Conservation (phyloP, 768 basidiomycete species). For the Suillus lakei region DNA sequence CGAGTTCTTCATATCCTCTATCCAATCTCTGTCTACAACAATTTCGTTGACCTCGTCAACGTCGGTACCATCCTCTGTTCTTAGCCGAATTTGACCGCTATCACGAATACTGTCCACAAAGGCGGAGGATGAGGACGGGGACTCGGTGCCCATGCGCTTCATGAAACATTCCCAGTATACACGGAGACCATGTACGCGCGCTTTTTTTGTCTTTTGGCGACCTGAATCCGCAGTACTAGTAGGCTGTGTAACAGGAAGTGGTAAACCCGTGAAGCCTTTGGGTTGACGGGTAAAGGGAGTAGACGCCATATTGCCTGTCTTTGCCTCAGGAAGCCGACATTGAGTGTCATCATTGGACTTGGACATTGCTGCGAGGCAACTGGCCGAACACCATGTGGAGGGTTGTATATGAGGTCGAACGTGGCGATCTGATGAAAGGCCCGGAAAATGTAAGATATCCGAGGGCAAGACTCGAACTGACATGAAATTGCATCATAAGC, state of each 20-base stretch:
- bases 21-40: conserved; percentile 76
- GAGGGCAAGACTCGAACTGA: not conserved
- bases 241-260: conserved; percentile 47
- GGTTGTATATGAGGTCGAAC: not conserved
- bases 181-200: conserved; percentile 43
- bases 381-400: not conserved
- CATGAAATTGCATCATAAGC: not conserved
- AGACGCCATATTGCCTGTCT: not conserved
- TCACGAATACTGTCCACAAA: conserved; percentile 53
- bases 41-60: conserved; percentile 66
- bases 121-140: conserved; percentile 59
- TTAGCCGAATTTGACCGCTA: conserved; percentile 36
- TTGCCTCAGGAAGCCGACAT: not conserved
- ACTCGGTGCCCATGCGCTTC: conserved; percentile 59
- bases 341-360: not conserved
- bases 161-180: conserved; percentile 56
- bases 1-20: conserved; percentile 60
- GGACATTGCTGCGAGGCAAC: not conserved
- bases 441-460: not conserved
- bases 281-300: conserved; percentile 6
- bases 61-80: conserved; percentile 35
- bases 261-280: conserved; percentile 35
- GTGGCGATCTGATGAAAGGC: not conserved
- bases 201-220: conserved; percentile 39
- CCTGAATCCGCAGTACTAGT: conserved; percentile 20